phyloP scores from a whole-genome alignment of 371 early-diverging fungal species.

The Rhizomucor pusillus region DNA sequence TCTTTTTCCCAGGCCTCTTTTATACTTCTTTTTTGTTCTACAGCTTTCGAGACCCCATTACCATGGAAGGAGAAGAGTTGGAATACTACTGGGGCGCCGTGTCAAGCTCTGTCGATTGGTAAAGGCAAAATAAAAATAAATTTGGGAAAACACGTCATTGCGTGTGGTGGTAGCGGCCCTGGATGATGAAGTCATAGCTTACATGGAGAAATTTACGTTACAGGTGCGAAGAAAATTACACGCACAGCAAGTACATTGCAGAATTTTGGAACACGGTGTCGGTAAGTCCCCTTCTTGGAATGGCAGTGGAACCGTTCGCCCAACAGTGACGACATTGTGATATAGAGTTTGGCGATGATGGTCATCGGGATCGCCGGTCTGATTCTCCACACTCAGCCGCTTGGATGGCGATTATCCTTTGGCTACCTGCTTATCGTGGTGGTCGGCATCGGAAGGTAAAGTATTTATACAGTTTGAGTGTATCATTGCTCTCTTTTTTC shows the following conservation, averaged over 20 bases:
- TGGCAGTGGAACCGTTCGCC: background rate
- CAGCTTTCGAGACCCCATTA: no score
- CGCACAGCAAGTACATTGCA: constrained; percentile 29
- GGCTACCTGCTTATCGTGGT: constrained; percentile 40
- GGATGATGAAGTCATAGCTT: background rate
- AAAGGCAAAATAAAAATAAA: constrained; percentile 4
- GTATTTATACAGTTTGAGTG: no score
- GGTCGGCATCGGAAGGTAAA: constrained; percentile 45
- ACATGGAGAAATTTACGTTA: no score
- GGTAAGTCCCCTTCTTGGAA: constrained; percentile 16
- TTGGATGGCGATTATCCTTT: constrained; percentile 34
- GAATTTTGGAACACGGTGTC: constrained; percentile 45
- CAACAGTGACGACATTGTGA: background rate
- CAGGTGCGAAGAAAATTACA: constrained; percentile 40
- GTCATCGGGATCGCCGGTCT: constrained; percentile 31
- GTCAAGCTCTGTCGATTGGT: constrained; percentile 48
- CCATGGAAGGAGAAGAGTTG: background rate
- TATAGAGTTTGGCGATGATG: constrained; percentile 42
- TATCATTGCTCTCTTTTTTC: no score
- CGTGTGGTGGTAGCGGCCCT: background rate
- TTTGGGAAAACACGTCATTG: background rate
- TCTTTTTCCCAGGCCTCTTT: no score
- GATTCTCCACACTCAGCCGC: constrained; percentile 25
- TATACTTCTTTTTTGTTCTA: no score
- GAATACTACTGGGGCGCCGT: constrained; percentile 37